These are phyloP conservation scores for Knufia fluminis DNA, from an alignment of 2,329 filamentous ascomycete species.

Conservation along the genomic window DNA sequence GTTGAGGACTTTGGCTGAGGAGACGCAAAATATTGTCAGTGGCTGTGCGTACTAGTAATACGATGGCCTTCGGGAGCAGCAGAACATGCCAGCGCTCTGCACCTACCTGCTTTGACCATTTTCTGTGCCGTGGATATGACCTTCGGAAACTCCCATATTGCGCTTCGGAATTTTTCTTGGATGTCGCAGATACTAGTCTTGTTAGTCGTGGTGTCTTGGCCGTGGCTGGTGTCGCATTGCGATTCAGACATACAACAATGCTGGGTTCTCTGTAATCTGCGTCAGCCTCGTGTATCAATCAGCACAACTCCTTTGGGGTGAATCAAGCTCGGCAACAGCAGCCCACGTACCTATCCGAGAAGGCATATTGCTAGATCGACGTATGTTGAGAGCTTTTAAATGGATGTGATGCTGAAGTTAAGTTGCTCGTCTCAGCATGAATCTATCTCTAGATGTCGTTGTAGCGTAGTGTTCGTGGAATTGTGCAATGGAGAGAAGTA, in stretches of 20 bases:
- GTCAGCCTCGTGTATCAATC: background rate
- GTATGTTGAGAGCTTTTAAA: background rate
- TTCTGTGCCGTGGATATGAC: conserved; percentile 62
- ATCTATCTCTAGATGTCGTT: background rate
- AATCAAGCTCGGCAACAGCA: background rate
- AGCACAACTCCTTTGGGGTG: background rate
- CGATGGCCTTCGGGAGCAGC: background rate
- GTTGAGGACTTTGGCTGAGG: conserved; percentile 46
- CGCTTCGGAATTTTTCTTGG: conserved; percentile 80
- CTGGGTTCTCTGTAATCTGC: conserved; percentile 34
- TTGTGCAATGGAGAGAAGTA: conserved; percentile 5
- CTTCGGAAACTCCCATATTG: conserved; percentile 77
- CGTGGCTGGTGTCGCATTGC: background rate
- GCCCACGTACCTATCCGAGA: conserved; percentile 5
- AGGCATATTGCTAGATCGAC: conserved; percentile 7
- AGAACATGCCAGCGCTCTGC: no score
- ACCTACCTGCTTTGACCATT: conserved; percentile 51
- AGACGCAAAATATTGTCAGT: conserved; percentile 11
- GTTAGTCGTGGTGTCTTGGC: background rate
- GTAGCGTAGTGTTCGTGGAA: background rate
- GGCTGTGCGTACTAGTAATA: conserved; percentile 22
- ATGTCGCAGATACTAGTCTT: conserved; percentile 73
- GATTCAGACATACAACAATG: conserved; percentile 34
- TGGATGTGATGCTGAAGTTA: background rate
- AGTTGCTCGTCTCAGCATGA: background rate